Evolutionary conservation across 1,139 yeast genomes (phyloP), one percentile per base, ranked within the genome.

Genomic region (Candida labiduridarum): DNA sequence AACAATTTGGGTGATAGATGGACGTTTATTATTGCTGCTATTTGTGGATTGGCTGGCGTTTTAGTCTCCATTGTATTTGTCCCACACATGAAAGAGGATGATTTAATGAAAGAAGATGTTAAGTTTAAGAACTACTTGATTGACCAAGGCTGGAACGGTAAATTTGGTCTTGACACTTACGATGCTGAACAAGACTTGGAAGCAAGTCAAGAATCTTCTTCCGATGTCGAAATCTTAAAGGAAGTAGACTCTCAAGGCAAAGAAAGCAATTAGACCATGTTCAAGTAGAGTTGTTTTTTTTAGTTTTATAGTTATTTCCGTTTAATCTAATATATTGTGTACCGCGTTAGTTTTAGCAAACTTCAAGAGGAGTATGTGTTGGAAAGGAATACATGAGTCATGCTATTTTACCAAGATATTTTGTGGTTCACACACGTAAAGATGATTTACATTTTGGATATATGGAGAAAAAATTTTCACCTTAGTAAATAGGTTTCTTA

Each of bases 51-150:
- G 14, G 70, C 72, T 10, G 94, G 94, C 60, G 80, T 87, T 35
- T 48, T 77, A 12, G 72, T 82, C 38, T 82, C 89, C 0, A 81
- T 66, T 60, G 60, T 86, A 60, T 84, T 83, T 52, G 75, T 87
- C 53, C 94, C 94, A 15, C 87, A 86, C 59, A 75, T 84, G 56
- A 76, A 64, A 33, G 89, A 83, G 15, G 87, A 82, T 22, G 94
- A 87, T 61, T 78, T 87, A 56, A 72, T 83, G 74, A 73, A 74
- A 59, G 87, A 86, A 60, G 94, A 87, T 63, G 71, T 81, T 51
- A 77, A 72, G 53, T 87, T 85, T 65, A 80, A 82, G 58, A 80
- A 78, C 58, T 87, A 81, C 65, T 72, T 87, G 64, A 65, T 80
- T 47, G 78, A 71, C 12, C 68, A 85, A 45, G 92, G 92, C 33